A percentile compares a stretch with the other conserved stretches of the same genome.
phyloP scores from a whole-genome alignment of 176 grass and related monocot genomes.

The Oryza brachyantha region DNA sequence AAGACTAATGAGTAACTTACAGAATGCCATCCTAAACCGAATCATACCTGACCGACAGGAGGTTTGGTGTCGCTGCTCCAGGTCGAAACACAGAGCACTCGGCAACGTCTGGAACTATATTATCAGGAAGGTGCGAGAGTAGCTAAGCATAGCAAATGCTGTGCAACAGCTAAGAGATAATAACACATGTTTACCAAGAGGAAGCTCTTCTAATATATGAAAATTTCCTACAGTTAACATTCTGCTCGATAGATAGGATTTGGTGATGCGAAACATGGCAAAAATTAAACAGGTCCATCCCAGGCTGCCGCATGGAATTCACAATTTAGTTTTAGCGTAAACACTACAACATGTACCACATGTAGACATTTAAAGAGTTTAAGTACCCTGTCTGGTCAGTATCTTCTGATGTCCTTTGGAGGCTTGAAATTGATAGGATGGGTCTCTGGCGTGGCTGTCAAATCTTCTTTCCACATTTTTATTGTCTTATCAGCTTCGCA shows the following conservation, averaged over 20 bases:
- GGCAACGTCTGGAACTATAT: background rate
- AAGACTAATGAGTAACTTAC: too few relatives aligned
- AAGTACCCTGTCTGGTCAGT: background rate
- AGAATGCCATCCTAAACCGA: too few relatives aligned
- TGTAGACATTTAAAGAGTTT: background rate
- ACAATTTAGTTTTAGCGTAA: background rate
- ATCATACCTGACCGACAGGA: too few relatives aligned
- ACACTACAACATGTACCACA: background rate
- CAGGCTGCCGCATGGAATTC: background rate
- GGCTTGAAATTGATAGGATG: conserved; percentile 71
- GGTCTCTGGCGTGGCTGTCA: conserved; percentile 51
- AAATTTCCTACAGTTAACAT: too few relatives aligned
- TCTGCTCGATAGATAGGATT: background rate
- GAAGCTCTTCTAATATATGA: too few relatives aligned
- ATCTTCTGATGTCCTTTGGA: conserved; percentile 57
- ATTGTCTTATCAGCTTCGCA: conserved; percentile 97
- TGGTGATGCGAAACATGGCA: background rate
- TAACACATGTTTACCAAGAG: background rate
- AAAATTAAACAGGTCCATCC: background rate
- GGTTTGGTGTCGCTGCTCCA: too few relatives aligned
- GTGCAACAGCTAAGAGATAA: background rate
- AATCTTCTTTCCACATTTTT: conserved; percentile 99
- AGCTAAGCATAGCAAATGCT: background rate
- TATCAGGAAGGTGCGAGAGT: background rate
- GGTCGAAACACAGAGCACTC: too few relatives aligned